These are phyloP conservation scores for Nemania sp. DNA, from an alignment of 2,329 filamentous ascomycete species.

Conservation along the genomic window DNA sequence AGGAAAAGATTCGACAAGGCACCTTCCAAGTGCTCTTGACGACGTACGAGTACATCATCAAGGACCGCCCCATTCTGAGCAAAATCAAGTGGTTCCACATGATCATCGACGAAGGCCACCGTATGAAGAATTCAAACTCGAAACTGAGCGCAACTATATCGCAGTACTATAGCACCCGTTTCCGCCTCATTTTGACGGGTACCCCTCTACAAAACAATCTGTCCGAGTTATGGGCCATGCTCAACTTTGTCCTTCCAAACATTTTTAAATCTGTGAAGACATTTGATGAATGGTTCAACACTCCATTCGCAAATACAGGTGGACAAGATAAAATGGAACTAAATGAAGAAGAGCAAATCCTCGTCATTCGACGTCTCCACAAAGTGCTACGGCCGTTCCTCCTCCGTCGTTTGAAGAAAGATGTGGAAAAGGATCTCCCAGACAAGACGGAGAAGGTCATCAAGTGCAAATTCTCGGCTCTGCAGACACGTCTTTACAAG, in stretches of 20 bases:
- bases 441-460: slow-evolving; percentile 99
- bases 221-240: slow-evolving; percentile 92
- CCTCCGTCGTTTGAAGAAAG: slow-evolving; percentile 97
- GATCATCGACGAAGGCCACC: slow-evolving; percentile 99
- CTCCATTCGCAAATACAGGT: slow-evolving; percentile 96
- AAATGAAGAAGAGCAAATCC: slow-evolving; percentile 98
- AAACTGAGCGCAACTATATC: slow-evolving; percentile 95
- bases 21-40: slow-evolving; percentile 96
- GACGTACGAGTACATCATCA: slow-evolving; percentile 99
- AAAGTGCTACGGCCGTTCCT: slow-evolving; percentile 97
- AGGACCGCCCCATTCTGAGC: slow-evolving; percentile 90
- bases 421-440: slow-evolving; percentile 97
- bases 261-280: slow-evolving; percentile 99
- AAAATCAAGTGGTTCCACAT: slow-evolving; percentile 99
- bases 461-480: slow-evolving; percentile 96
- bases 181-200: slow-evolving; percentile 94
- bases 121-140: slow-evolving; percentile 98
- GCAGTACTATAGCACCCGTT: slow-evolving; percentile 92
- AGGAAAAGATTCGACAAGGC: slow-evolving; percentile 91
- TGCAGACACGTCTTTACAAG: slow-evolving; percentile 94
- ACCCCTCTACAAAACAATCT: slow-evolving; percentile 97
- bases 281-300: slow-evolving; percentile 99
- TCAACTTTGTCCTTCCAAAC: slow-evolving; percentile 96
- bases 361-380: slow-evolving; percentile 96
- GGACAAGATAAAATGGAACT: slow-evolving; percentile 98